Percentiles rank a stretch among this genome's conserved stretches.
Evolutionary conservation across 352 stramenopile genomes (phyloP).

Genomic region (Globisporangium spinosum): DNA sequence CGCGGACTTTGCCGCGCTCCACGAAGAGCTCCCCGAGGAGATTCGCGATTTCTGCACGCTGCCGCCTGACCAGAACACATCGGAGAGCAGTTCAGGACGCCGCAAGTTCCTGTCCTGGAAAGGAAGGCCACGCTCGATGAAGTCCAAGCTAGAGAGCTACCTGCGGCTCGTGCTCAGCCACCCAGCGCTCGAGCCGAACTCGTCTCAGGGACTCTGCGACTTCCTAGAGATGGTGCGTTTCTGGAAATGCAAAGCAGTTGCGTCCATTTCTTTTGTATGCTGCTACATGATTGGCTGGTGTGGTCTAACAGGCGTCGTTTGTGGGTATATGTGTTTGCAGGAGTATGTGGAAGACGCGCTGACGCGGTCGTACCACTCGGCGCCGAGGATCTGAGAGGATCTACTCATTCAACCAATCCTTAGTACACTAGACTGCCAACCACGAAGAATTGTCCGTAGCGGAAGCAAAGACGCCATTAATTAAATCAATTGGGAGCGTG

Average conservation of each 20-base stretch:
- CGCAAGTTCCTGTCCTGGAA: constrained; percentile 61
- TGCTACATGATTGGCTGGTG: neutral
- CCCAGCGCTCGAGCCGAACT: constrained; percentile 43
- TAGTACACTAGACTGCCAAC: neutral
- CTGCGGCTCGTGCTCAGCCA: constrained; percentile 50
- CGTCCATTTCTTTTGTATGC: neutral
- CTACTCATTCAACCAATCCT: neutral
- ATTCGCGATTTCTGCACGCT: constrained; percentile 42
- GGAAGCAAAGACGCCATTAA: neutral
- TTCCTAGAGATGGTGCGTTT: constrained; percentile 64
- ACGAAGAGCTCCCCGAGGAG: constrained; percentile 56
- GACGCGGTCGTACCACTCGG: constrained; percentile 43
- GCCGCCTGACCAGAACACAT: constrained; percentile 34
- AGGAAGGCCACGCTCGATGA: constrained; percentile 49
- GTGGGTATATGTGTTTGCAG: constrained; percentile 19
- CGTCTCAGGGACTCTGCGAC: constrained; percentile 61
- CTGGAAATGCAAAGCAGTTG: neutral
- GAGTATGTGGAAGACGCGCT: constrained; percentile 58
- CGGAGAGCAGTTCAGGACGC: constrained; percentile 1
- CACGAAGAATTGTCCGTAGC: neutral
- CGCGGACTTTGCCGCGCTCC: constrained; percentile 55
- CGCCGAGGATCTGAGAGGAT: constrained; percentile 20
- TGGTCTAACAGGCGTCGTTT: constrained; percentile 3
- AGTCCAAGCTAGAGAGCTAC: constrained; percentile 63
- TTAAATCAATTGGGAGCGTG: neutral